Base-by-base conservation (phyloP, 441 rosid species). In the Erodium texanum region DNA sequence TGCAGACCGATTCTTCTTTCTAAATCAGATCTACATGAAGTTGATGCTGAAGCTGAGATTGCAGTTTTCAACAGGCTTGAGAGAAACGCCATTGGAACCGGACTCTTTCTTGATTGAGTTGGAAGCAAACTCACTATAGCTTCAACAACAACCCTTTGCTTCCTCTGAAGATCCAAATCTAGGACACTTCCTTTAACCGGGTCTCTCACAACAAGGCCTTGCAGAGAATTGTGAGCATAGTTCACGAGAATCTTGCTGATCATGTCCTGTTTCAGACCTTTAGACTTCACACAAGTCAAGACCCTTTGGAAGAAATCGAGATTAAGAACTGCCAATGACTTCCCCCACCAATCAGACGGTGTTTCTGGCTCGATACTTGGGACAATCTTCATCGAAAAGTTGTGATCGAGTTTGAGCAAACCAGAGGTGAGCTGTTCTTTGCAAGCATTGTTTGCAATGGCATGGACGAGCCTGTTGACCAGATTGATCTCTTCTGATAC, bases 401-500 rank as follows among this genome's bases (percentile, higher is more conserved):
- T 79, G 48, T 88, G 89, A 75, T 91, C 96, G 36, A 93, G 95
- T 79, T 93, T 93, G 64, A 85, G 52, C 74, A 93, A 77, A 23
- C 99, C 97, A 1, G 97, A 89, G 23, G 96, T 82, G 48, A 91
- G 92, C 76, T 94, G 97, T 82, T 94, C 99, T 76, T 91, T 89
- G 83, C 99, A 91, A 0, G 96, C 96, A 72, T 86, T 91, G 78
- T 75, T 91, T 36, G 93, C 96, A 20, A 93, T 88, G 18, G 90
- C 80, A 68, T 78, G 77, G 75, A 91, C 79, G 38, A 94, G 86
- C 75, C 92, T 79, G 71, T 52, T 81, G 36, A 91, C 83, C 73
- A 91, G 80, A 74, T 77, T 85, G 71, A 87, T 82, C 73, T 94
- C 99, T 81, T 91, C 97, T 8, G 92, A 70, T 12, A 93, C 90